Percentiles rank a stretch among this genome's conserved stretches.
phyloP scores from a whole-genome alignment of 1,139 yeast species.

The Eremothecium sinecaudum region DNA sequence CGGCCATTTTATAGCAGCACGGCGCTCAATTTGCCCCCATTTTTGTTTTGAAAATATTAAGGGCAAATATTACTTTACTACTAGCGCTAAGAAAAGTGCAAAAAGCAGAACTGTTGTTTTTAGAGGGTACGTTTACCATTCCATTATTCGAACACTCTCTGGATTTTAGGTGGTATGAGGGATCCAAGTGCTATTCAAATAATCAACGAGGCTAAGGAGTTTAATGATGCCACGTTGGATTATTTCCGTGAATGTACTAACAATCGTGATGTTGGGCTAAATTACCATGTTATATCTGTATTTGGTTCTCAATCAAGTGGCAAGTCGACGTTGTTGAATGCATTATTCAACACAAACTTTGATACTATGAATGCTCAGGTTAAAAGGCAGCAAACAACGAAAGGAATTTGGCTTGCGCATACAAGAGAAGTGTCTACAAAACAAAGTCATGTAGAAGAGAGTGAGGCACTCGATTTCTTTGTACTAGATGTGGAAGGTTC shows the following conservation, averaged over 20 bases:
- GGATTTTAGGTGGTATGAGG: too few relatives aligned
- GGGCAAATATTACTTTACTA: too few relatives aligned
- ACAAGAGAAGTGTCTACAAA: slow-evolving; percentile 38
- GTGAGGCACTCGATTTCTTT: slow-evolving; percentile 40
- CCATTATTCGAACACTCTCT: too few relatives aligned
- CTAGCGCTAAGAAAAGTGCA: too few relatives aligned
- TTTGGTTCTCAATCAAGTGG: slow-evolving; percentile 98
- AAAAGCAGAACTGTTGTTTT: too few relatives aligned
- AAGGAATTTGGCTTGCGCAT: slow-evolving; percentile 88
- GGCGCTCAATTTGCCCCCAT: too few relatives aligned
- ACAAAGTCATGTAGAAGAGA: slow-evolving; percentile 8
- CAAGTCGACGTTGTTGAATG: slow-evolving; percentile 80
- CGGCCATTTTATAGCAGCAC: too few relatives aligned
- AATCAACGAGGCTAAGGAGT: slow-evolving; percentile 66
- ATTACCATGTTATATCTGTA: slow-evolving; percentile 86
- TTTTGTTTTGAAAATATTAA: too few relatives aligned
- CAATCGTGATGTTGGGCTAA: slow-evolving; percentile 45
- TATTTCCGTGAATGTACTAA: slow-evolving; percentile 33
- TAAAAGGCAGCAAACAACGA: slow-evolving; percentile 77
- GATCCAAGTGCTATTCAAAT: slow-evolving; percentile 42
- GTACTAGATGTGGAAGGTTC: slow-evolving; percentile 97
- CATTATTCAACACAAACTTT: slow-evolving; percentile 74
- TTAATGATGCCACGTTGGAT: slow-evolving; percentile 36
- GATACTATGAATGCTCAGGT: slow-evolving; percentile 83
- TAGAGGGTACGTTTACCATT: too few relatives aligned